Conservation (phyloP, 2,329 filamentous ascomycete genomes). For the Epichloe coenophiala region DNA sequence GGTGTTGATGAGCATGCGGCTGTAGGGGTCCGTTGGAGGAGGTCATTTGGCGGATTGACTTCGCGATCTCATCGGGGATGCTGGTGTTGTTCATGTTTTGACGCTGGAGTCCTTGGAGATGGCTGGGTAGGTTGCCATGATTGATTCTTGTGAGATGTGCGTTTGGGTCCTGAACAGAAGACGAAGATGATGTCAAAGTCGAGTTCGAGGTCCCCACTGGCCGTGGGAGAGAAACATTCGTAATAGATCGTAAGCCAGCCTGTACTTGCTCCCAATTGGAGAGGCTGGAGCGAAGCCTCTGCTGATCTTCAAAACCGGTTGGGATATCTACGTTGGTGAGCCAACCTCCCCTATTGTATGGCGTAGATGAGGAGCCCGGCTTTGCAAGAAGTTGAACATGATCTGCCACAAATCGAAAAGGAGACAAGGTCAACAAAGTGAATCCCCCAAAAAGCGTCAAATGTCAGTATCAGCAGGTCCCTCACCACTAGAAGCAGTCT, state of each 20-base stretch:
- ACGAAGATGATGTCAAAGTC: not conserved
- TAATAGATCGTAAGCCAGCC: not conserved
- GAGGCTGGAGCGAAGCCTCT: not conserved
- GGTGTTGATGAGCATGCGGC: not conserved
- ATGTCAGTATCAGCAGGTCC: not conserved
- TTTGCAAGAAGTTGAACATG: not conserved
- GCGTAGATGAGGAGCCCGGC: not conserved
- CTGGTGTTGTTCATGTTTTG: no score
- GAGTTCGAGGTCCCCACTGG: not conserved
- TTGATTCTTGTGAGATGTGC: not conserved
- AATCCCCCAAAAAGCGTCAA: not conserved
- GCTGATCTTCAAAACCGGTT: not conserved
- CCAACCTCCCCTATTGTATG: not conserved
- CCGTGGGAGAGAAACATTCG: not conserved
- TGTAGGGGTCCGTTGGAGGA: not conserved
- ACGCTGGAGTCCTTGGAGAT: not conserved
- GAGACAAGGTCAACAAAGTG: not conserved
- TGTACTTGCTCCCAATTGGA: not conserved
- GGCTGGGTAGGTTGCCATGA: not conserved
- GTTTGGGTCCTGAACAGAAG: not conserved
- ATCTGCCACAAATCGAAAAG: not conserved
- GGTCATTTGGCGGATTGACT: not conserved
- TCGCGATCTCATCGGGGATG: not conserved
- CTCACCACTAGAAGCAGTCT: not conserved
- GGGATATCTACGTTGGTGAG: slow-evolving; percentile 2